These are phyloP conservation scores for Kodamaea kakaduensis DNA, from an alignment of 805 yeast genomes.

Conservation along the genomic window DNA sequence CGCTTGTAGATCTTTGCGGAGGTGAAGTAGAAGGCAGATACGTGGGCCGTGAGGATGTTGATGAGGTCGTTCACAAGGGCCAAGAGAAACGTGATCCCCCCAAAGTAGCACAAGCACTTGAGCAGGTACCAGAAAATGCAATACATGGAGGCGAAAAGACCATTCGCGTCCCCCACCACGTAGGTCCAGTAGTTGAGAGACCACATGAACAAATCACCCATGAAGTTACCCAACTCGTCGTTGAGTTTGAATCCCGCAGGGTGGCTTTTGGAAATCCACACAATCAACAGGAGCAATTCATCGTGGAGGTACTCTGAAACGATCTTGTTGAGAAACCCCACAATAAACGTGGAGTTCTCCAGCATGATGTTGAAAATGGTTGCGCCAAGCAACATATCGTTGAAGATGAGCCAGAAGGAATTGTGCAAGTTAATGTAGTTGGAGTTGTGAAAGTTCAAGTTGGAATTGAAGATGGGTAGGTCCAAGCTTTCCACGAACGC, in stretches of 20 bases:
- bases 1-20: constrained; percentile 75
- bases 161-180: constrained; percentile 5
- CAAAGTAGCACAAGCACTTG: constrained; percentile 24
- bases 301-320: constrained; percentile 42
- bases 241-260: constrained; percentile 95
- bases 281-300: constrained; percentile 46
- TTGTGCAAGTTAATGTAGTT: constrained; percentile 78
- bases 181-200: constrained; percentile 64
- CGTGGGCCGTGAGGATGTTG: constrained; percentile 62
- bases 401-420: constrained; percentile 79
- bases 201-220: constrained; percentile 87
- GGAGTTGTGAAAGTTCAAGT: constrained; percentile 39
- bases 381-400: constrained; percentile 76
- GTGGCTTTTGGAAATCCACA: constrained; percentile 71
- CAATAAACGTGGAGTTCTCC: constrained; percentile 23
- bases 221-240: constrained; percentile 75
- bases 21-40: constrained; percentile 72
- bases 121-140: neutral
- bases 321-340: constrained; percentile 19
- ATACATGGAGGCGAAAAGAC: constrained; percentile 1
- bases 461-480: constrained; percentile 33
- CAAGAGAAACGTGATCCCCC: constrained; percentile 69
- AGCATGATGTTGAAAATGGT: constrained; percentile 47
- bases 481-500: constrained; percentile 43
- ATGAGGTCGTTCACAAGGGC: constrained; percentile 64